Percentiles rank a stretch among this genome's conserved stretches.
phyloP scores from a whole-genome alignment of 2,329 filamentous ascomycete genomes.

The Trichoderma simmonsii region DNA sequence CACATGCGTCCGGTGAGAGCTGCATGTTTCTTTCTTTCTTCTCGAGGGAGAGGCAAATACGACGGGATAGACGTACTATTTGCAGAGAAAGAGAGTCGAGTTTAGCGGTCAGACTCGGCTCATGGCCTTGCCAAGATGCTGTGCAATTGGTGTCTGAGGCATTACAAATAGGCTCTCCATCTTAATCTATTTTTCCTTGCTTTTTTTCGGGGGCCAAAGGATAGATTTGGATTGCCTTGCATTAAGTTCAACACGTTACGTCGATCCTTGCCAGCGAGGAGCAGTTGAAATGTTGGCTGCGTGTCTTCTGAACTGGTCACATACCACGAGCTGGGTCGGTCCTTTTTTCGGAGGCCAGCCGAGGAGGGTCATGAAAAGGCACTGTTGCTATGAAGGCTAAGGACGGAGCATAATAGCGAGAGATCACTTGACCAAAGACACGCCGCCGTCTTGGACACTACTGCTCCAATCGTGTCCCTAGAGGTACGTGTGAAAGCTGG shows the following conservation, averaged over 20 bases:
- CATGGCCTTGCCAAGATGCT: not conserved
- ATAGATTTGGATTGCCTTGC: not conserved
- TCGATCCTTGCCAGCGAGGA: not conserved
- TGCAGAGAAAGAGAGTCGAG: not conserved
- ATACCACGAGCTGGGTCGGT: constrained; percentile 4
- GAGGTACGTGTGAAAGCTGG: not conserved
- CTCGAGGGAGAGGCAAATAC: not conserved
- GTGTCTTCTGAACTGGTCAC: not conserved
- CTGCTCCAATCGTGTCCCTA: not conserved
- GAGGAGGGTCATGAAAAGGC: not conserved
- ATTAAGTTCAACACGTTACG: not conserved
- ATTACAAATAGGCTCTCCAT: not conserved
- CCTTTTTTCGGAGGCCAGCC: not conserved
- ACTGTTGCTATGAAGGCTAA: not conserved
- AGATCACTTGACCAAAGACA: not conserved
- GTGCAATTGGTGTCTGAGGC: not conserved
- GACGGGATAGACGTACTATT: not conserved
- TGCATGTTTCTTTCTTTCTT: not conserved
- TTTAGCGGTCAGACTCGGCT: not conserved
- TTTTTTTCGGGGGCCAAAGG: not conserved
- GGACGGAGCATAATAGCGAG: not conserved
- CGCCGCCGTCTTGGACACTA: not conserved
- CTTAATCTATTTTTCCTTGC: not conserved
- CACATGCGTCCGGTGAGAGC: not conserved
- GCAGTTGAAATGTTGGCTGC: not conserved